phyloP scores from a whole-genome alignment of 169 alveolate genomes.

The Plasmodium ovale region DNA sequence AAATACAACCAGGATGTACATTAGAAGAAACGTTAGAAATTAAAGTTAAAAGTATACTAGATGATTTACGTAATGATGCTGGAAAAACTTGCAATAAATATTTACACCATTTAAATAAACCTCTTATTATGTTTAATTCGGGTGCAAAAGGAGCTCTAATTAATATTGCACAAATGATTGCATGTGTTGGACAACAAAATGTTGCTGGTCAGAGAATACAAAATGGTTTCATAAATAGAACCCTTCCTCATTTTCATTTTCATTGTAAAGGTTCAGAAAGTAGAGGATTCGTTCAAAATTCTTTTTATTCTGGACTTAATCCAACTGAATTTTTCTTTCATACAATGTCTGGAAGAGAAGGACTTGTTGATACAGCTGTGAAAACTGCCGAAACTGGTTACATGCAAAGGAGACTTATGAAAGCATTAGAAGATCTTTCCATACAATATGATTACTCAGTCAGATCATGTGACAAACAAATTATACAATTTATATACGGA shows the following conservation, averaged over 20 bases:
- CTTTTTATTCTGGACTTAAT: constrained; percentile 94
- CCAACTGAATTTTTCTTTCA: constrained; percentile 99
- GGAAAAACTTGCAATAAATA: constrained; percentile 93
- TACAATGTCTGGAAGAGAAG: constrained; percentile 99
- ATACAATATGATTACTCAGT: constrained; percentile 97
- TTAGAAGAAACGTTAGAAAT: constrained; percentile 96
- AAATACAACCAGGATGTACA: constrained; percentile 96
- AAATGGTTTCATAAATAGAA: constrained; percentile 97
- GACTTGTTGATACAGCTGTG: constrained; percentile 99
- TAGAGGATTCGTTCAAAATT: constrained; percentile 97
- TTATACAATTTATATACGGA: constrained; percentile 98
- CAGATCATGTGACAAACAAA: constrained; percentile 95
- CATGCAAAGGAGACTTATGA: constrained; percentile 98
- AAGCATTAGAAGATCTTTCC: constrained; percentile 97
- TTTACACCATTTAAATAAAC: constrained; percentile 93
- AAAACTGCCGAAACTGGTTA: constrained; percentile 99
- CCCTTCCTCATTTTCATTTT: constrained; percentile 97
- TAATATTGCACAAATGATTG: constrained; percentile 99
- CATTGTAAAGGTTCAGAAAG: constrained; percentile 94
- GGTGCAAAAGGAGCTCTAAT: constrained; percentile 99
- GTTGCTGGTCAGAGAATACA: constrained; percentile 96
- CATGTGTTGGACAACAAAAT: constrained; percentile 99
- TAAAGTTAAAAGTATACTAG: constrained; percentile 91
- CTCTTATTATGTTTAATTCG: constrained; percentile 96
- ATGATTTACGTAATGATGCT: constrained; percentile 94